These are phyloP conservation scores for Nitzschia sp. DNA, from an alignment of 108 stramenopile genomes.

Conservation along the genomic window DNA sequence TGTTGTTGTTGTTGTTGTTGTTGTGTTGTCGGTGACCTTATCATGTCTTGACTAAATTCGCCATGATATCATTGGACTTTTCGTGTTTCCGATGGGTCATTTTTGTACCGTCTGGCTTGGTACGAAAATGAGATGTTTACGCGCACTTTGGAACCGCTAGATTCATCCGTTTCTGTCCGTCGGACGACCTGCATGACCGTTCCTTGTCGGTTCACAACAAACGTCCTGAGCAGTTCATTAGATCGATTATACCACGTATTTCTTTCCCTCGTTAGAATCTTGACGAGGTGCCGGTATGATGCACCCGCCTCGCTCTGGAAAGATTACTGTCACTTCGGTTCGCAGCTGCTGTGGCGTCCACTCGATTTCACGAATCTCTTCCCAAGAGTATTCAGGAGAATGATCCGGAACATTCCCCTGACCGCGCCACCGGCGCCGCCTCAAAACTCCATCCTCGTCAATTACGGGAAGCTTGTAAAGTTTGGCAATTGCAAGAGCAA, in stretches of 20 bases:
- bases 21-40: too few species aligned
- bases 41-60: too few species aligned
- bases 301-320: constrained; percentile 64
- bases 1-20: too few species aligned
- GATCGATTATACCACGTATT: constrained; percentile 58
- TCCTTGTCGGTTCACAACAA: constrained; percentile 62
- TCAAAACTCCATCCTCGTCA: constrained; percentile 26
- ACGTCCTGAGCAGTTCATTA: constrained; percentile 55
- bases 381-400: constrained; percentile 21
- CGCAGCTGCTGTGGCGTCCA: constrained; percentile 48
- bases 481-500: constrained; percentile 76
- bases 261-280: constrained; percentile 12
- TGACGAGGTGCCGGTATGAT: constrained; percentile 43
- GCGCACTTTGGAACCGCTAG: too few species aligned
- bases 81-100: too few species aligned
- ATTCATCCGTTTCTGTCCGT: constrained; percentile 24
- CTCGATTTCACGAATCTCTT: constrained; percentile 15
- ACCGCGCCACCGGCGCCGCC: neutral
- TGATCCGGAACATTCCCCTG: too few species aligned
- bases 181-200: constrained; percentile 32
- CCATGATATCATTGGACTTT: too few species aligned
- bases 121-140: too few species aligned
- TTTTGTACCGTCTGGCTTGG: too few species aligned
- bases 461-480: constrained; percentile 59
- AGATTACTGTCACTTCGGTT: constrained; percentile 52